Conservation (phyloP, 176 grass and related monocot genomes). For the Eragrostis nindensis region DNA sequence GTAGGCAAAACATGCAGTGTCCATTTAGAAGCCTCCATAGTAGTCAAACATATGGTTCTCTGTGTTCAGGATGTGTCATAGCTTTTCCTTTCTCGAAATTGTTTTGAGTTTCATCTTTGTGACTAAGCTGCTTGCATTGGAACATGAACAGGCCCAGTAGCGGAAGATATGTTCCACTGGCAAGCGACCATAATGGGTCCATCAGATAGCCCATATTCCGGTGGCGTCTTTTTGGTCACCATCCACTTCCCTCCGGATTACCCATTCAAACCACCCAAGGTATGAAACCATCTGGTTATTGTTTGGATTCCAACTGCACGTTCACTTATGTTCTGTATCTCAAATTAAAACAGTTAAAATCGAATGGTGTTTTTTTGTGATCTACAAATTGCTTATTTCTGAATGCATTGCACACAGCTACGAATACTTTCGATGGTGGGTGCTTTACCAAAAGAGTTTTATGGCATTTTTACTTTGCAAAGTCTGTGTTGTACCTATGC, state of each 20-base stretch:
- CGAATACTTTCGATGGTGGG: background rate
- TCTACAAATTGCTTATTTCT: background rate
- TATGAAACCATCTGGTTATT: background rate
- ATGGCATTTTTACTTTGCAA: background rate
- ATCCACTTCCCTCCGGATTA: conserved; percentile 68
- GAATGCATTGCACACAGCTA: background rate
- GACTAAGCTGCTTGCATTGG: conserved; percentile 6
- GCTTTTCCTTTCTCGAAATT: background rate
- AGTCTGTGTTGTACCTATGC: background rate
- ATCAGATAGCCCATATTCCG: conserved; percentile 57
- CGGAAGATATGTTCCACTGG: conserved; percentile 64
- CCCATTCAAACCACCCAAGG: conserved; percentile 67
- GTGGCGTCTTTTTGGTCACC: conserved; percentile 60
- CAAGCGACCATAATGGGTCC: conserved; percentile 63
- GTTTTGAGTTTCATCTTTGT: background rate
- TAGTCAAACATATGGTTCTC: background rate
- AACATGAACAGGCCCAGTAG: conserved; percentile 42
- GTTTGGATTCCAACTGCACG: background rate
- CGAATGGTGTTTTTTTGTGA: background rate
- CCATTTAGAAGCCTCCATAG: background rate
- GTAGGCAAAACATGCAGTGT: background rate
- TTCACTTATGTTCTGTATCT: too few relatives aligned
- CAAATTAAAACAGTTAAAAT: background rate
- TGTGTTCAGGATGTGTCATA: background rate
- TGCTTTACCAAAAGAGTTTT: background rate